Evolutionary conservation across 2,329 filamentous ascomycete species (phyloP), one percentile per base, ranked within the genome.

Genomic region (Escovopsis weberi): DNA sequence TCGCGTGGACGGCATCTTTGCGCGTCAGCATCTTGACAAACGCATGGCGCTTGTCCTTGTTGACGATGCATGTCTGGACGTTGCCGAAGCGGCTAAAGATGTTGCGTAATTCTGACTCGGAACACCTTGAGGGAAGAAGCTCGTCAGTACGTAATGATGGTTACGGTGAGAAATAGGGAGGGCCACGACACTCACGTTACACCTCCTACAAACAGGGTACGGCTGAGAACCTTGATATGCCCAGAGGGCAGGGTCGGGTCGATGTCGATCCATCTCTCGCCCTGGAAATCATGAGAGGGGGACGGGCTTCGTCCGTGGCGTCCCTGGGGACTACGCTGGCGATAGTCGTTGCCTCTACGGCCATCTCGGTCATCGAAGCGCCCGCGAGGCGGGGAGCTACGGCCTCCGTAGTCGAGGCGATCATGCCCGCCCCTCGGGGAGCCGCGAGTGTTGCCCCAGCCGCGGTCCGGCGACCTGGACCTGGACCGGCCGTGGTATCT

Each of bases 1-100:
- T 93, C 40, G 91, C 91, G 48, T 61, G 68, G 45, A 94, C 74
- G 12, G 91, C 89, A 61, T 94, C 86, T 48, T 78, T 73, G 33
- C 93, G 85, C 49, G 78, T 91, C 51, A 91, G 75, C 91, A 98
- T 98, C 66, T 98, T 98, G 55, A 98, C 89, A 59, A 98, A 98
- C 6, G 91, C 91, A 62, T 98, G 91, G 15, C 91, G 84, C 66
- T 96, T 98, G 57, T 98, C 91, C 55, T 86, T 83, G 66, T 98
- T 96, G 51, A 95, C 88, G 50, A 98, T 98, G 63, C 89, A 96
- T 1, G 89, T 95, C 62, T 98, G 91, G 4, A 98, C 91, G 42
- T 80, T 70, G 45, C 91, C 91, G 57, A 80, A 94, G 38, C 78
- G 78, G 55, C 69, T 71, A 61, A 98, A 98, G 37, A 94, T 78